These are phyloP conservation scores for Niebla homalea DNA, from an alignment of 495 filamentous ascomycete genomes.

Conservation along the genomic window DNA sequence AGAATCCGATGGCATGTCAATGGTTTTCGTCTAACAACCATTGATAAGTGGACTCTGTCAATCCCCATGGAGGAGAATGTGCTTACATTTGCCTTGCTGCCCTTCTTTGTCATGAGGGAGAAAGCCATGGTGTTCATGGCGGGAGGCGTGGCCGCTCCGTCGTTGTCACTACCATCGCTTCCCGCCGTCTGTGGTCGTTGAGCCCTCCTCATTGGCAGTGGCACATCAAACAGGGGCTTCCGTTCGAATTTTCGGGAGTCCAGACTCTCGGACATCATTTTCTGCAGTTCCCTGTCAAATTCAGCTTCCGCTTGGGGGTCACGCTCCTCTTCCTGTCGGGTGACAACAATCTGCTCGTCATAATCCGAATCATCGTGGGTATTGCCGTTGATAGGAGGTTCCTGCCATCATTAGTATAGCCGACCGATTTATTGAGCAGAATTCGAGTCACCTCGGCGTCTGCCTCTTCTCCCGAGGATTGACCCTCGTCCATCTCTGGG, in stretches of 20 bases:
- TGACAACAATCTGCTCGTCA: conserved; percentile 84
- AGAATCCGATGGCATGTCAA: conserved; percentile 89
- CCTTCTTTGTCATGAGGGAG: conserved; percentile 87
- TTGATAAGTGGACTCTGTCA: conserved; percentile 4
- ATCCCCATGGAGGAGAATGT: not conserved
- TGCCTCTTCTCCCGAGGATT: conserved; percentile 45
- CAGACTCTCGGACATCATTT: conserved; percentile 95
- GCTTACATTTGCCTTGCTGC: conserved; percentile 82
- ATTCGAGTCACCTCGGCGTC: conserved; percentile 28
- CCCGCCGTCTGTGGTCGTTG: conserved; percentile 34
- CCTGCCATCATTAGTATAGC: not conserved
- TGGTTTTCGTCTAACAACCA: conserved; percentile 61
- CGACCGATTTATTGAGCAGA: not conserved
- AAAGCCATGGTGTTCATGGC: conserved; percentile 72
- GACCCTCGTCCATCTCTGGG: conserved; percentile 43
- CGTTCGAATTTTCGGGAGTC: conserved; percentile 91
- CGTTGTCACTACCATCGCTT: conserved; percentile 35
- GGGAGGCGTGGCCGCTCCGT: conserved; percentile 27
- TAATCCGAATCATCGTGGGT: conserved; percentile 36
- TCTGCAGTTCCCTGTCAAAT: conserved; percentile 95
- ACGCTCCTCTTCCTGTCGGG: conserved; percentile 73
- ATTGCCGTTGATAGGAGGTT: conserved; percentile 17
- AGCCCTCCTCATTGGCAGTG: conserved; percentile 73
- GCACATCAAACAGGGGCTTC: conserved; percentile 85
- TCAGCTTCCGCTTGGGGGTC: conserved; percentile 93